phyloP scores from a whole-genome alignment of 208 protist species.

The Acanthamoeba healyi region DNA sequence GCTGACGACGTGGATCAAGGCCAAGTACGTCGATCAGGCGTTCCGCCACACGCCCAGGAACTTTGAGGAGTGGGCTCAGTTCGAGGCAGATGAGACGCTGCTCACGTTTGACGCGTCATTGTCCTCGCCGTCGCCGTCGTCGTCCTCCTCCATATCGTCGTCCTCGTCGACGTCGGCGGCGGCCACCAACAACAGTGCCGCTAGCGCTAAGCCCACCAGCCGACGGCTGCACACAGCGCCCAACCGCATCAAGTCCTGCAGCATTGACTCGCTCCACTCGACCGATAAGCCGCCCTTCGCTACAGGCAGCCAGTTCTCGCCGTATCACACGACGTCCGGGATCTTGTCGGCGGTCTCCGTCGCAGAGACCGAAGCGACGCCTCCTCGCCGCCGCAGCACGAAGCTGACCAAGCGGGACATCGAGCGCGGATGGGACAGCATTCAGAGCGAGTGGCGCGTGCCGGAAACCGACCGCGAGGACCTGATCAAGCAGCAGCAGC shows the following conservation, averaged over 20 bases:
- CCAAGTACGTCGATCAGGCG: conserved; percentile 48
- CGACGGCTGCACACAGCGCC: not conserved
- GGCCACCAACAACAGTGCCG: too few species aligned
- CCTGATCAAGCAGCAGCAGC: conserved; percentile 19
- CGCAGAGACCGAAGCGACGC: not conserved
- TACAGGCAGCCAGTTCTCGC: too few species aligned
- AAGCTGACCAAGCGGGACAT: conserved; percentile 57
- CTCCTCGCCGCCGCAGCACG: not conserved
- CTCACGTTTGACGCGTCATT: not conserved
- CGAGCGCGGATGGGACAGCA: conserved; percentile 13
- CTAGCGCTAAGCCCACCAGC: too few species aligned
- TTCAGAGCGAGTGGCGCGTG: conserved; percentile 36
- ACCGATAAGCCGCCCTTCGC: too few species aligned
- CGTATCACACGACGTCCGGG: too few species aligned
- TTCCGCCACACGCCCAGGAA: conserved; percentile 44
- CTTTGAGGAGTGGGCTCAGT: not conserved
- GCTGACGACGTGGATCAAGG: conserved; percentile 9
- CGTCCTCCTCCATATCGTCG: not conserved
- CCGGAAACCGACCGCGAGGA: not conserved
- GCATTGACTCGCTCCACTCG: not conserved
- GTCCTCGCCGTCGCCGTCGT: not conserved
- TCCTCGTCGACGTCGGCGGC: not conserved
- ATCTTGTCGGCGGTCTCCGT: too few species aligned
- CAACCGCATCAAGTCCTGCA: not conserved
- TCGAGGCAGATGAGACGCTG: not conserved